These are phyloP conservation scores for Astrocystis sublimbata DNA, from an alignment of 495 filamentous ascomycete species.

Conservation along the genomic window DNA sequence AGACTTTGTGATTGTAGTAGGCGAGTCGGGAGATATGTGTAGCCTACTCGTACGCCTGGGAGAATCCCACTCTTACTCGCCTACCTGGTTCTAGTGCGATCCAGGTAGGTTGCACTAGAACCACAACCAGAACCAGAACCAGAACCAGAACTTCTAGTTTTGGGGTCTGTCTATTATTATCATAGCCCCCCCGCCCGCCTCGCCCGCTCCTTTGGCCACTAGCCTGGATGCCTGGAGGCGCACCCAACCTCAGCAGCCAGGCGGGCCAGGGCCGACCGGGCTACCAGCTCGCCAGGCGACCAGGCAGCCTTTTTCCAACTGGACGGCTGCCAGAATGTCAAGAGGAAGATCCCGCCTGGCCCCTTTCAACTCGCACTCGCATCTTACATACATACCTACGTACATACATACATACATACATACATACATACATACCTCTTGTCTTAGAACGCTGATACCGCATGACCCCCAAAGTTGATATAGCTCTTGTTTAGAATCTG, in stretches of 20 bases:
- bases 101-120: too few species aligned
- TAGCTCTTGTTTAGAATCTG: conserved; percentile 11
- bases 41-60: background rate
- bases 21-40: background rate
- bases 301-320: conserved; percentile 4
- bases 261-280: too few species aligned
- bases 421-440: conserved; percentile 5
- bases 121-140: background rate
- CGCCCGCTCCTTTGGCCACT: too few species aligned
- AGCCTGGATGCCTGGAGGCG: too few species aligned
- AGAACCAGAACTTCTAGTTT: background rate
- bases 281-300: too few species aligned
- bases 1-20: too few species aligned
- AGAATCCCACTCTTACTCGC: too few species aligned
- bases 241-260: too few species aligned
- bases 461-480: background rate
- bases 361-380: conserved; percentile 3
- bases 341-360: background rate
- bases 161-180: conserved; percentile 16
- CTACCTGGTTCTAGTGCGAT: too few species aligned
- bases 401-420: too few species aligned
- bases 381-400: too few species aligned
- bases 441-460: background rate
- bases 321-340: background rate
- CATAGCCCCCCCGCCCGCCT: conserved; percentile 5